phyloP scores from a whole-genome alignment of 805 yeast genomes.

The Yamadazyma olivae region DNA sequence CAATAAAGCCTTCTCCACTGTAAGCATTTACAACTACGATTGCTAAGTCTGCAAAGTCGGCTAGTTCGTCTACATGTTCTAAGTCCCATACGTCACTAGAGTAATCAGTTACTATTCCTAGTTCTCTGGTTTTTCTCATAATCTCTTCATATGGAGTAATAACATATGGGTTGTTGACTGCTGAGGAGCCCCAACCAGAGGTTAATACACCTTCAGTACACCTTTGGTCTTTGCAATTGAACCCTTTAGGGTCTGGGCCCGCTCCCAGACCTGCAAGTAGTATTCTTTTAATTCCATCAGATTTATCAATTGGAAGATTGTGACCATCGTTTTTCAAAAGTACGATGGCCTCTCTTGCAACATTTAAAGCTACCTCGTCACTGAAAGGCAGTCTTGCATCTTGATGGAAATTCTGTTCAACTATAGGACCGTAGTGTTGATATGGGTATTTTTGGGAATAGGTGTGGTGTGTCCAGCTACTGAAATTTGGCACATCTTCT shows the following conservation, averaged over 20 bases:
- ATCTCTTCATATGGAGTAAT: slow-evolving; percentile 61
- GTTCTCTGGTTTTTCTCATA: slow-evolving; percentile 41
- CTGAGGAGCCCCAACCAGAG: slow-evolving; percentile 66
- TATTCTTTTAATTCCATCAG: slow-evolving; percentile 40
- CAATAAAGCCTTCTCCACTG: slow-evolving; percentile 59
- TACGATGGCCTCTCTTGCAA: slow-evolving; percentile 57
- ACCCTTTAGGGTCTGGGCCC: slow-evolving; percentile 48
- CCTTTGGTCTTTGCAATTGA: slow-evolving; percentile 51
- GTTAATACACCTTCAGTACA: slow-evolving; percentile 53
- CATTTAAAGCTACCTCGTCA: slow-evolving; percentile 46
- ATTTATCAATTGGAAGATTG: slow-evolving; percentile 47
- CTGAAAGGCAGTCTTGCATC: slow-evolving; percentile 50
- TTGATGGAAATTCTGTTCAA: slow-evolving; percentile 51
- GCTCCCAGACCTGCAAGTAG: slow-evolving; percentile 55
- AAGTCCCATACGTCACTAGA: slow-evolving; percentile 45
- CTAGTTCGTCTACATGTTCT: slow-evolving; percentile 40
- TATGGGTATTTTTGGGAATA: slow-evolving; percentile 53
- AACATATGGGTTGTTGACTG: slow-evolving; percentile 53
- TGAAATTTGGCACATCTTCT: slow-evolving; percentile 48
- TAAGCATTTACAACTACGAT: slow-evolving; percentile 52
- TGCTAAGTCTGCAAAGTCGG: slow-evolving; percentile 50
- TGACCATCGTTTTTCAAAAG: slow-evolving; percentile 51
- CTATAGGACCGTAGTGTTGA: slow-evolving; percentile 52
- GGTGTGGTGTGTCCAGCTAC: slow-evolving; percentile 57
- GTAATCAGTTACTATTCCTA: slow-evolving; percentile 45